These are phyloP conservation scores for Torulaspora indica DNA, from an alignment of 805 yeast species.

Conservation along the genomic window DNA sequence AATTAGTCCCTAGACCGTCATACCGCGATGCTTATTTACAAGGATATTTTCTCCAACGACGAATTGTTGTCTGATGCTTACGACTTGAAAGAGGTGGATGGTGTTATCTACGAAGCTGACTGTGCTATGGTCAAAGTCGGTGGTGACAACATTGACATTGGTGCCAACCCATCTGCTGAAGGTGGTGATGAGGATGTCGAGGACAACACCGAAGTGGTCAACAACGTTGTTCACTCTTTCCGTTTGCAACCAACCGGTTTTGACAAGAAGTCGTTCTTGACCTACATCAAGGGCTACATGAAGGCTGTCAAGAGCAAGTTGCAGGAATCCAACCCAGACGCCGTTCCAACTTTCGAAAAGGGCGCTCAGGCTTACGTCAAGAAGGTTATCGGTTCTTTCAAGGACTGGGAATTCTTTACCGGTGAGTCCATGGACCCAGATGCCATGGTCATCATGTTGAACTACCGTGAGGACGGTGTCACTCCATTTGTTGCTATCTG, in stretches of 20 bases:
- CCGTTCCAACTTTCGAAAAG: constrained; percentile 85
- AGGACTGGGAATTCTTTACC: constrained; percentile 99
- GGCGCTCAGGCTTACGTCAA: constrained; percentile 95
- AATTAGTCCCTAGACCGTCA: not conserved
- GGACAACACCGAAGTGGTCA: constrained; percentile 84
- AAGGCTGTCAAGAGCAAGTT: constrained; percentile 88
- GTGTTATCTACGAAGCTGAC: constrained; percentile 94
- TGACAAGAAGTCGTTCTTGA: constrained; percentile 96
- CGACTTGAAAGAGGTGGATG: constrained; percentile 81
- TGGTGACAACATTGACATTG: constrained; percentile 94
- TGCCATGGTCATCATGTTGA: constrained; percentile 94
- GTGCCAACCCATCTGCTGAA: constrained; percentile 99
- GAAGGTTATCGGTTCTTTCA: constrained; percentile 92
- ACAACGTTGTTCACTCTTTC: constrained; percentile 98
- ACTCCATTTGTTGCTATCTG: constrained; percentile 97
- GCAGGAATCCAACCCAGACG: constrained; percentile 85
- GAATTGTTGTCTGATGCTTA: constrained; percentile 97
- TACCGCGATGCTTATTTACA: constrained; percentile 38
- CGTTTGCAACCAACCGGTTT: constrained; percentile 92
- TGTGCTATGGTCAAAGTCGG: constrained; percentile 86
- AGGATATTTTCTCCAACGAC: constrained; percentile 89
- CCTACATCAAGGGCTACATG: constrained; percentile 99
- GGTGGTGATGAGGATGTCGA: constrained; percentile 80
- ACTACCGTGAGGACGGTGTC: constrained; percentile 99
- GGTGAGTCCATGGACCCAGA: constrained; percentile 99